These are phyloP conservation scores for Lepiota venenata DNA, from an alignment of 768 basidiomycete species.

Conservation along the genomic window DNA sequence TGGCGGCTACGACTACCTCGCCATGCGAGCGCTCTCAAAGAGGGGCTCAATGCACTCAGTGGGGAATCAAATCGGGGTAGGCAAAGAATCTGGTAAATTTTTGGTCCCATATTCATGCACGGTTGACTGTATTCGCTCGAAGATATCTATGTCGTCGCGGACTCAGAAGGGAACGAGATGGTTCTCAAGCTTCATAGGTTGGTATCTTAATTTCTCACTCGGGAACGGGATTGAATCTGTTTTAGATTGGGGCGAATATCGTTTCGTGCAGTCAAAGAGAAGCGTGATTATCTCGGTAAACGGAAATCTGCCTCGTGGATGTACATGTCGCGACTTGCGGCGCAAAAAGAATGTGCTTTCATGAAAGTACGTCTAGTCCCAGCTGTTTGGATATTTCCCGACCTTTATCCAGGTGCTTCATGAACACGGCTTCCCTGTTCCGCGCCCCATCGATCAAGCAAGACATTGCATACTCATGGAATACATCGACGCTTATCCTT, in stretches of 20 bases:
- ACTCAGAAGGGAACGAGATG: constrained; percentile 80
- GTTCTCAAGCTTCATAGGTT: constrained; percentile 94
- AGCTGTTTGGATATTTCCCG: not conserved
- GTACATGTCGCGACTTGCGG: constrained; percentile 97
- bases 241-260: constrained; percentile 92
- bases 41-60: constrained; percentile 86
- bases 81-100: constrained; percentile 87
- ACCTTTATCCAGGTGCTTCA: constrained; percentile 67
- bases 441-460: constrained; percentile 89
- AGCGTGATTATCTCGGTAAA: constrained; percentile 94
- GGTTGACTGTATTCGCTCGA: not conserved
- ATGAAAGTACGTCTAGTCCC: constrained; percentile 72
- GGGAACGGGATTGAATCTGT: constrained; percentile 1
- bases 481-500: constrained; percentile 89
- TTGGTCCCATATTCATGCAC: not conserved
- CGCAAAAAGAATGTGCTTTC: constrained; percentile 97
- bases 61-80: constrained; percentile 97
- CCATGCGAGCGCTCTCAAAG: constrained; percentile 90
- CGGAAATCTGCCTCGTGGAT: constrained; percentile 98
- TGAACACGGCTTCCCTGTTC: constrained; percentile 91
- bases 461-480: constrained; percentile 97
- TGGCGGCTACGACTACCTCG: constrained; percentile 96
- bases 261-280: constrained; percentile 94
- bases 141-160: constrained; percentile 92
- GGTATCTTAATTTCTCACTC: constrained; percentile 11